Evolutionary conservation across 805 yeast species (phyloP).

Genomic region (Metschnikowia santaceciliae): DNA sequence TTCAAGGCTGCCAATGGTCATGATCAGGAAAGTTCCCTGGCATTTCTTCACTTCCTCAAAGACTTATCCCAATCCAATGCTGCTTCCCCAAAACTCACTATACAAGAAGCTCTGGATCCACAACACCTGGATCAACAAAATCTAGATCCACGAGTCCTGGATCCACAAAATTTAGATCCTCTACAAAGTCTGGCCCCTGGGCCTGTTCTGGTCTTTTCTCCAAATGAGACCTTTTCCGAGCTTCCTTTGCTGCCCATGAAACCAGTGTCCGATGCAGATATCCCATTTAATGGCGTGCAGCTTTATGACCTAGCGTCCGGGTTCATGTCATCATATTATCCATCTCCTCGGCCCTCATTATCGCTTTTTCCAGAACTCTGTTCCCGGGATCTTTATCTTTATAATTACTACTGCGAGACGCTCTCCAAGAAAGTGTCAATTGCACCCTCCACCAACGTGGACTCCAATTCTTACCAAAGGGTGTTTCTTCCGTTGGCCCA

Average conservation of each 20-base stretch:
- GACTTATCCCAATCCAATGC: conserved; percentile 19
- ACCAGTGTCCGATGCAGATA: neutral
- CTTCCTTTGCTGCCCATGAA: neutral
- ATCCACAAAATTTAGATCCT: no score
- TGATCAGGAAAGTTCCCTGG: conserved; percentile 11
- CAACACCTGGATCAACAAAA: no score
- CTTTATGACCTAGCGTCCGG: conserved; percentile 12
- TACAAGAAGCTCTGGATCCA: neutral
- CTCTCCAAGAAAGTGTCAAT: conserved; percentile 42
- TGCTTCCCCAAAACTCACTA: neutral
- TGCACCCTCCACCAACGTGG: conserved; percentile 41
- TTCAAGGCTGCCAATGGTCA: neutral
- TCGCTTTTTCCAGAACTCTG: conserved; percentile 17
- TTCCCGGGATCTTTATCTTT: conserved; percentile 27
- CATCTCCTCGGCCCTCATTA: conserved; percentile 25
- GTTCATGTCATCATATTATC: conserved; percentile 22
- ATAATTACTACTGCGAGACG: conserved; percentile 47
- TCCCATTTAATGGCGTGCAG: neutral
- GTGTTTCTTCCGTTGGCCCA: conserved; percentile 56
- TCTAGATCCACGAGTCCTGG: neutral
- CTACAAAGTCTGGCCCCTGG: no score
- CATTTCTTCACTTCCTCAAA: conserved; percentile 24
- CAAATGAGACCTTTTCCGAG: neutral
- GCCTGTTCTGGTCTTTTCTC: no score
- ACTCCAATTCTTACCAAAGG: conserved; percentile 47